Evolutionary conservation across 768 basidiomycete genomes (phyloP), one percentile per base, ranked within the genome.

Genomic region (Amanita pseudoporphyria): DNA sequence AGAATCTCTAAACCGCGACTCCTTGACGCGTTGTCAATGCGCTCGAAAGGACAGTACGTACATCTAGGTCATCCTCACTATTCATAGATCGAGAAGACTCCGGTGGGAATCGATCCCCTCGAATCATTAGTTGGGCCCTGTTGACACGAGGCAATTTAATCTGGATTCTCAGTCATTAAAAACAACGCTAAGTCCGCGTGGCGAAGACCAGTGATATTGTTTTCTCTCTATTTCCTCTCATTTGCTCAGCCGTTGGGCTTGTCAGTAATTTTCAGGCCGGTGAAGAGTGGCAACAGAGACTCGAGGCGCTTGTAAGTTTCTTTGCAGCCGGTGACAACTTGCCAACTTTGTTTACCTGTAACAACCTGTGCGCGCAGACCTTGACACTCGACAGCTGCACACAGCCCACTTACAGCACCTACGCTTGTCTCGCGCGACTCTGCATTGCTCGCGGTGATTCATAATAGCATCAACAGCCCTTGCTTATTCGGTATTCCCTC

Each of bases 401-500:
- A 49, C 47, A 49, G 47, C 47, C 37, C 39, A 39, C 47, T 28
- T 40, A 19, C 47, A 40, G 47, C 47, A 49, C 36, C 28, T 39
- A 37, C 47, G 24, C 47, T 49, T 49, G 47, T 30, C 47, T 49
- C 47, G 47, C 47, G 39, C 47, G 39, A 49, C 47, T 49, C 47
- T 49, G 47, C 37, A 39, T 32, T 26, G 21, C 36, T 28, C 38
- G 18, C 37, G 47, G 47, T 41, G 47, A 49, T 49, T 49, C 47
- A 49, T 49, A 49, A 41, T 37, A 39, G 28, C 47, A 49, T 49
- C 47, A 49, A n/a, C 47, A 49, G 47, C 47, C 47, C 47, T 47
- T 49, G 47, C 47, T 49, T 47, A 38, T 49, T 41, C 30, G 47
- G 47, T 37, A 40, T 39, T 47, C 39, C 13, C 22, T 28, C 42